Evolutionary conservation across 805 yeast genomes (phyloP).

Genomic region (Kodamaea lidongshanica): DNA sequence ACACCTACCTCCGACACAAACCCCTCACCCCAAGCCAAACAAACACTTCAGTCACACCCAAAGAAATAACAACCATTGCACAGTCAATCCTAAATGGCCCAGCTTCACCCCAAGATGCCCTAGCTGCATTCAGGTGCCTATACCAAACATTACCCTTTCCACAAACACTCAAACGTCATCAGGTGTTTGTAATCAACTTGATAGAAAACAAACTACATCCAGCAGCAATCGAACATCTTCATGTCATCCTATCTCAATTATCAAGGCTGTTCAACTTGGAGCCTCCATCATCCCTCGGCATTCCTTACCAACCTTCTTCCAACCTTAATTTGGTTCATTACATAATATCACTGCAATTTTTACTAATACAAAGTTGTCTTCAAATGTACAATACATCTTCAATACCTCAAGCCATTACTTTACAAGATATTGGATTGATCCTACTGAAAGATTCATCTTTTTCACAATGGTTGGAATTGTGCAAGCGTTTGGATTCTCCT

Average conservation of each 20-base stretch:
- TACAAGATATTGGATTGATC: too few relatives aligned
- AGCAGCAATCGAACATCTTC: constrained; percentile 10
- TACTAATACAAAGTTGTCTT: constrained; percentile 21
- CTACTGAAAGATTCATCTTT: too few relatives aligned
- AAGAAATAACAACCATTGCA: too few relatives aligned
- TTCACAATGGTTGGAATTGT: constrained; percentile 17
- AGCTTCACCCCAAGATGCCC: too few relatives aligned
- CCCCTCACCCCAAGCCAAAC: background rate
- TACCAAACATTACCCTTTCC: constrained; percentile 12
- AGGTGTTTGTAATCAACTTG: constrained; percentile 20
- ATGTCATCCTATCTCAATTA: too few relatives aligned
- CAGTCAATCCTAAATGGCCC: background rate
- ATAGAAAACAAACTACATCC: constrained; percentile 13
- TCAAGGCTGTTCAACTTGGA: too few relatives aligned
- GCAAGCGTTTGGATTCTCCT: constrained; percentile 6
- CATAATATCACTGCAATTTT: constrained; percentile 20
- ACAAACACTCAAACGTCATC: constrained; percentile 20
- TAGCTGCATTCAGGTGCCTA: constrained; percentile 15
- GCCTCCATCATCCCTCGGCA: too few relatives aligned
- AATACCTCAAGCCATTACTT: too few relatives aligned
- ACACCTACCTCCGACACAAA: background rate
- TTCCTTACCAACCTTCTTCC: too few relatives aligned
- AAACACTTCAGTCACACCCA: too few relatives aligned
- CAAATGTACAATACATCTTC: too few relatives aligned
- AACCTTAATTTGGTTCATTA: constrained; percentile 3